Evolutionary conservation across 179 eudicot species (phyloP).

Genomic region (Amaranthus tricolor): DNA sequence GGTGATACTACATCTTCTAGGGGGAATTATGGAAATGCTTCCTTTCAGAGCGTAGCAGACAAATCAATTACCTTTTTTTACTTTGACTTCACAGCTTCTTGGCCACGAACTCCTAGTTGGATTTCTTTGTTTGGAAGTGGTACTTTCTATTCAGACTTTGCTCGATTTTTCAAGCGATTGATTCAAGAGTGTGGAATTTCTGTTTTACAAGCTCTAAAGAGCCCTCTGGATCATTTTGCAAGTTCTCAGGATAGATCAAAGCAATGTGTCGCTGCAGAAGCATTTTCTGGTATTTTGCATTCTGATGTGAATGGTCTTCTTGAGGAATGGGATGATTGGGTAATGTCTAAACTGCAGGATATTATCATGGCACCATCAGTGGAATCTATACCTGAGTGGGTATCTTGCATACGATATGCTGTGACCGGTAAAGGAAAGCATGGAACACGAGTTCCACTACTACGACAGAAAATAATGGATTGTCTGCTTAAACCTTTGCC

Average conservation of each 20-base stretch:
- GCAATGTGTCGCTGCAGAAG: constrained; percentile 99
- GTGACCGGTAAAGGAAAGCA: constrained; percentile 96
- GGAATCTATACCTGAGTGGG: constrained; percentile 98
- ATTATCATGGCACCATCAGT: constrained; percentile 89
- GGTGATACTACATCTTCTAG: constrained; percentile 65
- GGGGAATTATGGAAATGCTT: constrained; percentile 70
- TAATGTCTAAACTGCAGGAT: constrained; percentile 65
- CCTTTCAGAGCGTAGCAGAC: constrained; percentile 93
- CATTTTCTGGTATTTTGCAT: constrained; percentile 88
- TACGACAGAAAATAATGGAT: constrained; percentile 70
- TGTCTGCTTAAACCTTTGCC: constrained; percentile 79
- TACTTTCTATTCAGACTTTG: constrained; percentile 93
- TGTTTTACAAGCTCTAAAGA: constrained; percentile 57
- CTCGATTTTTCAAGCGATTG: constrained; percentile 87
- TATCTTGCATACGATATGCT: constrained; percentile 89
- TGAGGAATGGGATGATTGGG: constrained; percentile 97
- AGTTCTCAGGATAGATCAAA: constrained; percentile 91
- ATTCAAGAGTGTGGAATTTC: constrained; percentile 97
- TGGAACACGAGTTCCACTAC: constrained; percentile 75
- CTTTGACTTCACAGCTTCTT: constrained; percentile 93
- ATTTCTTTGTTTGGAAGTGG: constrained; percentile 87
- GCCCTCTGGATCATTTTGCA: constrained; percentile 73
- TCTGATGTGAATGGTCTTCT: constrained; percentile 79
- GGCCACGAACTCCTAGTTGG: constrained; percentile 99
- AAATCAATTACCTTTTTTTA: constrained; percentile 95